Evolutionary conservation across 208 protist genomes (phyloP).

Genomic region (Porcisia hertigi): DNA sequence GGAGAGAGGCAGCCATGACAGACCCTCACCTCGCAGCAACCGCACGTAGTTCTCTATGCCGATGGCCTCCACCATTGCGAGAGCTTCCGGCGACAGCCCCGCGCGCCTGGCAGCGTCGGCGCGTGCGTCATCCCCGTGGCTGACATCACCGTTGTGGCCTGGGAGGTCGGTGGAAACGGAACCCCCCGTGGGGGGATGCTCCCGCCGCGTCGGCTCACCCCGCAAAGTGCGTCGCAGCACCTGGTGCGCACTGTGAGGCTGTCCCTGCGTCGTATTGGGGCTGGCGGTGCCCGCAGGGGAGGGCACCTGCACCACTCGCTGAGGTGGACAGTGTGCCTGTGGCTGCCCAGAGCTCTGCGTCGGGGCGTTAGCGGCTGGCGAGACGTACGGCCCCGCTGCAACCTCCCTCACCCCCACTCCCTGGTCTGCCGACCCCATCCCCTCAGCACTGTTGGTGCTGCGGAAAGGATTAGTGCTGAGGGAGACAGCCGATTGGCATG

Average conservation of each 20-base stretch:
- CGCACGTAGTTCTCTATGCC: conserved; percentile 3
- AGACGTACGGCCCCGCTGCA: neutral
- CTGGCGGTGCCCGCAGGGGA: neutral
- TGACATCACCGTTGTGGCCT: neutral
- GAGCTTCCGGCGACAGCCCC: neutral
- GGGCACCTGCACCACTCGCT: conserved; percentile 7
- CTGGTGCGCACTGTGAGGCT: neutral
- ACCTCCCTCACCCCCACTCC: neutral
- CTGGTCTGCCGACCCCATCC: neutral
- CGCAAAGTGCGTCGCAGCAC: neutral
- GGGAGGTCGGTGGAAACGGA: conserved; percentile 1
- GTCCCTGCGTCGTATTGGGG: neutral
- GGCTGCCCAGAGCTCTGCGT: neutral
- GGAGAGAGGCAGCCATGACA: conserved; percentile 3
- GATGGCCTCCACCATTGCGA: neutral
- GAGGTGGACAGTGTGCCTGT: neutral
- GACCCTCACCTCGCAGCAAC: neutral
- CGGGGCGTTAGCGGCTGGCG: neutral
- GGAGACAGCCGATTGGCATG: neutral
- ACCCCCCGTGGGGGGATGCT: conserved; percentile 7
- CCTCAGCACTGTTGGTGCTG: neutral
- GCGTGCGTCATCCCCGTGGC: neutral
- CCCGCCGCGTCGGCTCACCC: neutral
- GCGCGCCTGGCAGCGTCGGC: neutral
- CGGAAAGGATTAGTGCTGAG: neutral